Evolutionary conservation across 1,284 basidiomycete species (phyloP).

Genomic region (Boletus mariae): DNA sequence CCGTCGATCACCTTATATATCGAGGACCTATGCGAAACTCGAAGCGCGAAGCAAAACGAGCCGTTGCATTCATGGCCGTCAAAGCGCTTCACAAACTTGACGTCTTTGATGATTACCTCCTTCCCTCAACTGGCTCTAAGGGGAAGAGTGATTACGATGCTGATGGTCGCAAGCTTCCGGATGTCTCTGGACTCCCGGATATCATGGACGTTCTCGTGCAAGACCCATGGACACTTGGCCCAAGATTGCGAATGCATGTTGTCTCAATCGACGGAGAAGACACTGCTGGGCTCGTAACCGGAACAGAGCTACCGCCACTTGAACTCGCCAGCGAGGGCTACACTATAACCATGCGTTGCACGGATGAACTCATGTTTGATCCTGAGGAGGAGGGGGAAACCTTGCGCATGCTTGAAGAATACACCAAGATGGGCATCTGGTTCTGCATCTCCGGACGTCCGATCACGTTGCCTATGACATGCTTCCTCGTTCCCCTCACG

Average conservation of each 20-base stretch:
- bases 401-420: conserved; percentile 53
- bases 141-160: conserved; percentile 49
- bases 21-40: conserved; percentile 55
- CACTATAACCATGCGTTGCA: conserved; percentile 38
- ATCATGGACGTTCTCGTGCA: conserved; percentile 54
- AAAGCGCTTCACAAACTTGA: conserved; percentile 62
- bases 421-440: conserved; percentile 59
- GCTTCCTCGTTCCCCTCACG: conserved; percentile 62
- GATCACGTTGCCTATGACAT: conserved; percentile 46
- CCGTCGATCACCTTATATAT: conserved; percentile 49
- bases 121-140: conserved; percentile 51
- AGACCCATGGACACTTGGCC: conserved; percentile 62
- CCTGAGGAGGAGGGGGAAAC: conserved; percentile 43
- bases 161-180: conserved; percentile 43
- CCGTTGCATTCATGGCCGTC: conserved; percentile 74
- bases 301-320: conserved; percentile 48
- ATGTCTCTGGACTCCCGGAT: conserved; percentile 45
- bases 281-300: conserved; percentile 59
- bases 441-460: conserved; percentile 59
- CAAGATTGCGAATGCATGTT: conserved; percentile 57
- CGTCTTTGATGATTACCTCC: conserved; percentile 75
- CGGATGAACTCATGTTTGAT: conserved; percentile 40
- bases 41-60: conserved; percentile 77
- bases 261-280: conserved; percentile 48
- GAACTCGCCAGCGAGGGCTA: conserved; percentile 39